Evolutionary conservation across 345 rosid species (phyloP), one percentile per base, ranked within the genome.

Genomic region (Hypericum androsaemum): DNA sequence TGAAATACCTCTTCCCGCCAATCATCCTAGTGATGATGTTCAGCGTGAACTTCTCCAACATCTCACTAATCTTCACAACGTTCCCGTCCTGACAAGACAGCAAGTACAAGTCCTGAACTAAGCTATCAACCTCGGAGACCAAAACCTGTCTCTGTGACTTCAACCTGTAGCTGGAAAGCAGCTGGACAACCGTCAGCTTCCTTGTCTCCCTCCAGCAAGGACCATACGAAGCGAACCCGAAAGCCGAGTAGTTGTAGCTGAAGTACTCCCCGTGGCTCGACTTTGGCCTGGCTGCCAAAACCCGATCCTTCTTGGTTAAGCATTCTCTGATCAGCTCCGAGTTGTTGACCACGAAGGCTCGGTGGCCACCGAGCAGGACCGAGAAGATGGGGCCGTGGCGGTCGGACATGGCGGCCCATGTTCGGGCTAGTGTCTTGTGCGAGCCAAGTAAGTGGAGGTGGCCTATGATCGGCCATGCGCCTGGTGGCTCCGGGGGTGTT

Each of bases 361-460:
- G 70, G 40, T 59, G 38, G 0, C 15, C 47, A 15, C 70, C 70
- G 3, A 65, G 56, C 39, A 64, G 35, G 17, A 65, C 38, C 6
- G 51, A 59, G 70, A 65, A 65, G 52, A 65, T 54, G 8, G 70
- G 64, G 16, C 70, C 70, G 5, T 54, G 39, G 10, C 42, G 45
- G 43, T 65, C 70, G 7, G 70, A 54, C 37, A 59, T 56, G 35
- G 59, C 43, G 10, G 40, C 70, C 11, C 59, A 32, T 43, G 70
- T n/a, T 38, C 64, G 60, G 12, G 70, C 70, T 22, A 65, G 58
- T 5, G 70, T 65, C 16, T 14, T 65, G 10, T 59, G 17, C 38
- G 45, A 7, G 12, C 60, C 59, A 5, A 59, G 13, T 5, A 48
- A 51, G 38, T 65, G 70, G 6, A 59, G 60, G 43, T 65, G 70